Base-by-base conservation (phyloP, 2,329 filamentous ascomycete species). In the Scytalidium sp. region DNA sequence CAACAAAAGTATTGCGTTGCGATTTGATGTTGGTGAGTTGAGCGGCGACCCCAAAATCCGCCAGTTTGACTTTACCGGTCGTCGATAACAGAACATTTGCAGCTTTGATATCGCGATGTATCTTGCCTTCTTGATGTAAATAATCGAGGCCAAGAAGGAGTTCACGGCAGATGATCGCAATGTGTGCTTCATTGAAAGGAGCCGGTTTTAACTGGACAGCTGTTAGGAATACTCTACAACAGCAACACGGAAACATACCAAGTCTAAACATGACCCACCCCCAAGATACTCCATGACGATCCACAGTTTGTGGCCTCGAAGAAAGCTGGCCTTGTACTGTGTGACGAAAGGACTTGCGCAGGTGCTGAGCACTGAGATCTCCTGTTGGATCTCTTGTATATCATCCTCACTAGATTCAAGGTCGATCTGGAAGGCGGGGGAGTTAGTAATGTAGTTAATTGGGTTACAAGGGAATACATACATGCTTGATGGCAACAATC, bases 271-370 rank as follows among this genome's bases (percentile, higher is more conserved):
- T 17, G 94, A 97, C 39, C 94, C 94, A 56, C 94, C 94, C 5
- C 94, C 94, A 10, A 99, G 75, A 65, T 88, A 99, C 70, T 99
- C 94, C 94, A 99, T 99, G 51, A 97, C 90, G 65, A 99, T 99
- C 94, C 94, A 99, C 75, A 99, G 75, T 72, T 97, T 99, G 67
- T 92, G 88, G 21, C 94, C 94, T 60, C 90, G 84, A n/a, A 97
- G 80, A 68, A 97, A 99, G 65, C 92, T 97, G 19, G 90, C 88
- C 68, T 92, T 95, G 78, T 99, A 99, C 67, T 96, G 89, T 15
- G 94, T 97, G 59, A 99, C 91, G 69, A 88, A 95, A 43, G 88
- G 87, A 67, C 92, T 97, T 59, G 88, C 88, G 74, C 94, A 99
- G 47, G 94, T 97, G 70, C 92, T 94, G 53, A 99, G 78, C 27